phyloP scores from a whole-genome alignment of 768 basidiomycete genomes.

The Tricholoma bakamatsutake region DNA sequence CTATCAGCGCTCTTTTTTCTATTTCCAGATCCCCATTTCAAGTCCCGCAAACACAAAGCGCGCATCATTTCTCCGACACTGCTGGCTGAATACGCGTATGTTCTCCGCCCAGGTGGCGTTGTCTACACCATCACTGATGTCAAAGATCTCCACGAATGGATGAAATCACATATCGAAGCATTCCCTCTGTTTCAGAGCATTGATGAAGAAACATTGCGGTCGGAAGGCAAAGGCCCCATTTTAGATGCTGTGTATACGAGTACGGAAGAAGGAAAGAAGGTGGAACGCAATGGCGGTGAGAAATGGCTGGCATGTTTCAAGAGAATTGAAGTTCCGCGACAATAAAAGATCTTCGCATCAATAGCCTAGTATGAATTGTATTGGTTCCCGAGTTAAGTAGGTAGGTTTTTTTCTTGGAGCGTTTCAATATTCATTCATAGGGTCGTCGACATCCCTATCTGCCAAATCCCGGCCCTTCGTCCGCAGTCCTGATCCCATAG shows the following conservation, averaged over 20 bases:
- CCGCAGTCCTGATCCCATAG: conserved; percentile 48
- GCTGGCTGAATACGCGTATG: conserved; percentile 95
- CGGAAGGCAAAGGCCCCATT: conserved; percentile 68
- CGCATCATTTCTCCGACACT: conserved; percentile 98
- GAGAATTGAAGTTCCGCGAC: conserved; percentile 41
- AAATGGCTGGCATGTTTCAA: conserved; percentile 93
- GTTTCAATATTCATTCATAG: conserved; percentile 28
- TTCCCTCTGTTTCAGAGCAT: conserved; percentile 87
- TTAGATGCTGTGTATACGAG: conserved; percentile 77
- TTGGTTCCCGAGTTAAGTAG: not conserved
- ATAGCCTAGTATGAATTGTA: not conserved
- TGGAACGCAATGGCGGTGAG: conserved; percentile 82
- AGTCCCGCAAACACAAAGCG: conserved; percentile 96
- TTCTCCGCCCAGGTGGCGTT: conserved; percentile 87
- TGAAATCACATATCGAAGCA: conserved; percentile 79
- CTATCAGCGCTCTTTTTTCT: conserved; percentile 94
- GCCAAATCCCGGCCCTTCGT: conserved; percentile 18
- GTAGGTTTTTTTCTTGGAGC: too few species aligned
- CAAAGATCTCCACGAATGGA: conserved; percentile 90
- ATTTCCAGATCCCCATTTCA: conserved; percentile 99
- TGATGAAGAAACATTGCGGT: conserved; percentile 68
- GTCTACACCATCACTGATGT: conserved; percentile 99
- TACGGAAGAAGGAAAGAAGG: conserved; percentile 98
- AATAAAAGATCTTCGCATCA: conserved; percentile 16
- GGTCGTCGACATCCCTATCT: conserved; percentile 32